Conservation (phyloP, 208 protist species). For the Trypanosoma boissoni region DNA sequence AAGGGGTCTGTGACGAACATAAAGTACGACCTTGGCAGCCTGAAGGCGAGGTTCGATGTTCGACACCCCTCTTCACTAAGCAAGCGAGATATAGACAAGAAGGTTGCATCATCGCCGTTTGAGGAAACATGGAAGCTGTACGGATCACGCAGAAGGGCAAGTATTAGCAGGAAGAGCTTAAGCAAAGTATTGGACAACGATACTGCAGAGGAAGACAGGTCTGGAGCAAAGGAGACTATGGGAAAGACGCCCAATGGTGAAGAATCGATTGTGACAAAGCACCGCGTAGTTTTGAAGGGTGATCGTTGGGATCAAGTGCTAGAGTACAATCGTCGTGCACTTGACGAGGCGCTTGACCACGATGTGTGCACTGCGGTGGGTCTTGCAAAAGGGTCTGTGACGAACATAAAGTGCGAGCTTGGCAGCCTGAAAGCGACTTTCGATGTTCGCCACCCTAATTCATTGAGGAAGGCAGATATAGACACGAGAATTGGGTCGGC, state of each 20-base stretch:
- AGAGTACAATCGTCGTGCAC: slow-evolving; percentile 14
- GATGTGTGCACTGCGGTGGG: slow-evolving; percentile 24
- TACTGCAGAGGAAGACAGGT: too few relatives aligned
- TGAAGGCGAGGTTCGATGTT: too few relatives aligned
- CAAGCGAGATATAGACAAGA: too few relatives aligned
- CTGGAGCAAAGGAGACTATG: background rate
- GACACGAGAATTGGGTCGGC: slow-evolving; percentile 4
- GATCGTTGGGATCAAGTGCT: slow-evolving; percentile 36
- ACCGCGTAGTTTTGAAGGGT: slow-evolving; percentile 41
- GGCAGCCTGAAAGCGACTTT: slow-evolving; percentile 11
- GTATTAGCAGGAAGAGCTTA: too few relatives aligned
- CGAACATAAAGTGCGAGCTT: background rate
- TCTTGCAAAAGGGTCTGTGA: background rate
- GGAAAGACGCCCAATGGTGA: background rate
- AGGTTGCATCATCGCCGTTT: too few relatives aligned
- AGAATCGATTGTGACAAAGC: slow-evolving; percentile 28
- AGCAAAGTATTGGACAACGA: too few relatives aligned
- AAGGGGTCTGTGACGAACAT: too few relatives aligned
- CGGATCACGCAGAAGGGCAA: too few relatives aligned
- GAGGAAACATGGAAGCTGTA: too few relatives aligned
- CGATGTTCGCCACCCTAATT: slow-evolving; percentile 6
- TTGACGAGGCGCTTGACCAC: slow-evolving; percentile 26
- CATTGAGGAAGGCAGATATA: background rate
- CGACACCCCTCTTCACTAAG: too few relatives aligned
- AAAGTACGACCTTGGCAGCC: too few relatives aligned